A percentile compares a stretch with the other conserved stretches of the same genome.
These are phyloP conservation scores for Cytospora leucostoma DNA, from an alignment of 2,329 filamentous ascomycete species.

Conservation along the genomic window DNA sequence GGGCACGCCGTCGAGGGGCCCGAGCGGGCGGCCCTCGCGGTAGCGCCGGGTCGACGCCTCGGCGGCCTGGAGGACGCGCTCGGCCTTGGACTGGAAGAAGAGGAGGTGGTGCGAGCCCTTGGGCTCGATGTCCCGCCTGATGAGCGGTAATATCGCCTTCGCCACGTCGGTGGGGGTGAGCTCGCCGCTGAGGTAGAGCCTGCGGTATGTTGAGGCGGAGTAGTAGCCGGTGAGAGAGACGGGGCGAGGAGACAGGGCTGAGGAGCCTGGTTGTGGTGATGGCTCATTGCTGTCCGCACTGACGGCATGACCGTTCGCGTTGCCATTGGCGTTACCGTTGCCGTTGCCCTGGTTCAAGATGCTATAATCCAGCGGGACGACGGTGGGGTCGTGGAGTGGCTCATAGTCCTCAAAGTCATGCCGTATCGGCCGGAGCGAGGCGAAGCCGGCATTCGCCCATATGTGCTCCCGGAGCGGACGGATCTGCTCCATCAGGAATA, in stretches of 20 bases:
- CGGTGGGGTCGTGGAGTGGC: conserved; percentile 49
- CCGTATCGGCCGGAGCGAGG: conserved; percentile 54
- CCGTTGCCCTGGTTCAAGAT: conserved; percentile 48
- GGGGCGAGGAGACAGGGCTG: conserved; percentile 4
- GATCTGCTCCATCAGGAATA: conserved; percentile 59
- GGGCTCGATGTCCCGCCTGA: conserved; percentile 42
- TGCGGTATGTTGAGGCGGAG: conserved; percentile 49
- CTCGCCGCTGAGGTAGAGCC: conserved; percentile 46
- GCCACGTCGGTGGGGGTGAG: conserved; percentile 50
- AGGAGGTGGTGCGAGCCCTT: conserved; percentile 45
- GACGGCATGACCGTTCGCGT: conserved; percentile 45
- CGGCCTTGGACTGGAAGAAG: conserved; percentile 47
- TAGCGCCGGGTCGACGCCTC: conserved; percentile 49
- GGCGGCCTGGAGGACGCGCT: conserved; percentile 46
- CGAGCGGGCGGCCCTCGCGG: conserved; percentile 57
- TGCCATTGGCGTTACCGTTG: conserved; percentile 47
- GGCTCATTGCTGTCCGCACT: conserved; percentile 41
- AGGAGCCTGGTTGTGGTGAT: not conserved
- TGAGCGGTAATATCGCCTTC: conserved; percentile 47
- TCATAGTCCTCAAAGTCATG: conserved; percentile 53
- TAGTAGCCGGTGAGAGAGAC: conserved; percentile 41
- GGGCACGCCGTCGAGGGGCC: conserved; percentile 71
- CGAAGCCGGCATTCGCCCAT: conserved; percentile 67
- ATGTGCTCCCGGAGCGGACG: conserved; percentile 55
- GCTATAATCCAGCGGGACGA: conserved; percentile 46